phyloP scores from a whole-genome alignment of 1,139 yeast genomes.

The Hyphopichia fennica region DNA sequence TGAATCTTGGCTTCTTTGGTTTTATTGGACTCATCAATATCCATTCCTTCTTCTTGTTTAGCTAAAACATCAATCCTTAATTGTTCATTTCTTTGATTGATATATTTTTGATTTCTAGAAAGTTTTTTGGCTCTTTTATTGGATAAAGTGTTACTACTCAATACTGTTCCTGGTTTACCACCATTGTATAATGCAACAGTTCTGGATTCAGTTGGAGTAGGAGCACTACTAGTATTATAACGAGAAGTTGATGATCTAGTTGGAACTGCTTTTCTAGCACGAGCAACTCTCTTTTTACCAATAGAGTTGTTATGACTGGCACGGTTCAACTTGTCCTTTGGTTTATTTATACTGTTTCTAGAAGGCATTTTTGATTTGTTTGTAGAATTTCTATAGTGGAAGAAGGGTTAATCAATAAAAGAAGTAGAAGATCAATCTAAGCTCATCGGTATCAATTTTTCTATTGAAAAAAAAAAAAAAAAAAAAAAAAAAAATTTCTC shows the following conservation, averaged over 20 bases:
- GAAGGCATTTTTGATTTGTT: constrained; percentile 57
- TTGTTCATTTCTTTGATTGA: constrained; percentile 53
- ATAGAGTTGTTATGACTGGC: constrained; percentile 55
- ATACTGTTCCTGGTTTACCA: constrained; percentile 33
- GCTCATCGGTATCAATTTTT: not conserved
- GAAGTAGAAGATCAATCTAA: not conserved
- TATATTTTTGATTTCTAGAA: constrained; percentile 75
- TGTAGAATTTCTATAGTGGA: not conserved
- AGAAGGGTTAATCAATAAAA: not conserved
- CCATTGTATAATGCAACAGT: constrained; percentile 60
- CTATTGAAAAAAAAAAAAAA: not conserved
- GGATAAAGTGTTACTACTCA: constrained; percentile 65
- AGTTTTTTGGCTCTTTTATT: constrained; percentile 82
- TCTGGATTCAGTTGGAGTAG: constrained; percentile 53
- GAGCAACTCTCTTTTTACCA: constrained; percentile 59
- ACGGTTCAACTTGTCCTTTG: constrained; percentile 60
- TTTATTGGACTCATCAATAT: constrained; percentile 36
- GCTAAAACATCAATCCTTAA: constrained; percentile 49
- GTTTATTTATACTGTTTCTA: constrained; percentile 76
- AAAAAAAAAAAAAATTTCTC: not conserved
- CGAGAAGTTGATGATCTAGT: constrained; percentile 49
- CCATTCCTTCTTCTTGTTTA: constrained; percentile 49
- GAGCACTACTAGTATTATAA: constrained; percentile 30
- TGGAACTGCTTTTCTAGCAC: constrained; percentile 46
- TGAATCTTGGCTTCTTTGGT: constrained; percentile 23